These are phyloP conservation scores for Dissophora ornata DNA, from an alignment of 192 early-diverging fungal genomes.

Conservation along the genomic window DNA sequence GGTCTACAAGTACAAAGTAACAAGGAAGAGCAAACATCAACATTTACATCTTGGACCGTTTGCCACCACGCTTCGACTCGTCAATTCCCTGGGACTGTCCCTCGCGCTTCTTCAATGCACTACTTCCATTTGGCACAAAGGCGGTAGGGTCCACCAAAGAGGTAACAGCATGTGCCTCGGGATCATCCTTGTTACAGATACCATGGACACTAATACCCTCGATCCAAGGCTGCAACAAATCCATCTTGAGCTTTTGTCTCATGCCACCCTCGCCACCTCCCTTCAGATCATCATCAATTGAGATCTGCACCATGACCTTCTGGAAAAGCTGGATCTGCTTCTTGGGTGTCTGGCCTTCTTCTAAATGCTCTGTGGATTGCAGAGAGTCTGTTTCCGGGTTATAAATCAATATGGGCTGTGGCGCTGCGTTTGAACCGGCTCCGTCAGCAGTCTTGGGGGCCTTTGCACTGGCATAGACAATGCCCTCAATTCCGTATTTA, in stretches of 20 bases:
- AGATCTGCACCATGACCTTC: conserved; percentile 82
- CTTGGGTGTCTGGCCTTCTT: conserved; percentile 47
- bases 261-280: conserved; percentile 65
- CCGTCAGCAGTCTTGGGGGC: conserved; percentile 22
- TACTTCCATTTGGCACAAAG: not conserved
- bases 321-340: conserved; percentile 79
- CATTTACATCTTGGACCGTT: conserved; percentile 32
- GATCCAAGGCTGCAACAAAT: conserved; percentile 62
- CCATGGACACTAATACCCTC: conserved; percentile 63
- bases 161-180: conserved; percentile 19
- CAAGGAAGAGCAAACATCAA: no score
- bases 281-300: conserved; percentile 62
- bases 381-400: conserved; percentile 58
- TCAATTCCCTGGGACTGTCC: not conserved
- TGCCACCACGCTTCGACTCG: conserved; percentile 15
- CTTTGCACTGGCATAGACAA: conserved; percentile 77
- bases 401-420: conserved; percentile 48
- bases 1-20: not conserved
- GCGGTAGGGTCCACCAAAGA: not conserved
- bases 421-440: conserved; percentile 10
- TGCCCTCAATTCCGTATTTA: conserved; percentile 90
- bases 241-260: conserved; percentile 73
- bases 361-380: conserved; percentile 35
- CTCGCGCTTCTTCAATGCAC: conserved; percentile 28
- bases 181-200: conserved; percentile 33